Evolutionary conservation across 306 rosid species (phyloP), one percentile per base, ranked within the genome.

Genomic region (Quercus rubra): DNA sequence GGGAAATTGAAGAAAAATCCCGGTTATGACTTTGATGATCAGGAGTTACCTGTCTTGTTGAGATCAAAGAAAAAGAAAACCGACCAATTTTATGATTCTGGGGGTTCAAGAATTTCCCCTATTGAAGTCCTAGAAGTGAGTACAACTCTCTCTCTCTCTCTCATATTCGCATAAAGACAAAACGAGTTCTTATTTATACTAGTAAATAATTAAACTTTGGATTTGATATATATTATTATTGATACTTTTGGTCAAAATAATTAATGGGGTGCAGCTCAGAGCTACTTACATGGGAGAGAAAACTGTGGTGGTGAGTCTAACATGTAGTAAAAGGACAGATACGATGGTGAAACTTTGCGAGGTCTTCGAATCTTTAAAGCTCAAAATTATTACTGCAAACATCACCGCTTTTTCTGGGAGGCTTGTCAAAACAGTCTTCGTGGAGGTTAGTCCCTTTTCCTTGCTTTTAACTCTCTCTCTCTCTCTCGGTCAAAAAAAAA

Each of bases 321-420:
- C 92, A 14, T 96, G 99, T 58, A 91, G 88, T 58, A 91, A 96
- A 78, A 87, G 92, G 78, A 88, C 88, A 55, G 93, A 90, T 76
- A 93, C 99, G 83, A 96, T 92, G 90, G 97, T 91, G 30, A 96
- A 93, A 83, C 77, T 96, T 41, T 96, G 99, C 23, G 88, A 93
- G 46, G 94, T 88, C 13, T 93, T 96, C 25, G 99, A 96, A 82
- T 96, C 99, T 55, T 79, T 96, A 85, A 96, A 91, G 88, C 93
- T 96, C 21, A 96, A 92, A 77, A 86, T 96, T 28, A 84, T 96
- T 25, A 91, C 97, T 1, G 93, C 92, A 11, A 96, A 86, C 56
- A 86, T 96, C 41, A 88, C 94, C 59, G 80, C 93, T 52, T 81
- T 93, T 28, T 83, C 97, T 12, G 99, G 91, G 41, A 87, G 88